A percentile compares a stretch with the other conserved stretches of the same genome.
Evolutionary conservation across 768 basidiomycete species (phyloP).

Genomic region (Mycena galopus): DNA sequence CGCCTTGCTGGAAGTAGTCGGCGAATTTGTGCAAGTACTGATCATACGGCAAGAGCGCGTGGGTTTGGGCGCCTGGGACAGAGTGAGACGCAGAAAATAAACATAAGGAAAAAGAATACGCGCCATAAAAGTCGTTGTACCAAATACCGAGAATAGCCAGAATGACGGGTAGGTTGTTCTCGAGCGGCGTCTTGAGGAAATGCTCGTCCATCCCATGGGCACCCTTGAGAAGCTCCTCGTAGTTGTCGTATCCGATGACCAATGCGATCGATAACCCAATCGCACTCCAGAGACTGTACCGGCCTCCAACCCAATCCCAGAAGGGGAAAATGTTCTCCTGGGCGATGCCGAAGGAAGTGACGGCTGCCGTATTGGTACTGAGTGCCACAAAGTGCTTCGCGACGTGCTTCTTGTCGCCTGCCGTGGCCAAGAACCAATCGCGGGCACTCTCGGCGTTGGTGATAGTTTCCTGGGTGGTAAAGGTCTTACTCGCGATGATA

Average conservation of each 20-base stretch:
- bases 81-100: constrained; percentile 6
- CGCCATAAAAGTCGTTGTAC: constrained; percentile 99
- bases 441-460: constrained; percentile 96
- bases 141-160: constrained; percentile 93
- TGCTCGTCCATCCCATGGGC: constrained; percentile 99
- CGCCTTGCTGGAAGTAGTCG: constrained; percentile 99
- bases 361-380: constrained; percentile 95
- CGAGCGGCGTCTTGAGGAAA: constrained; percentile 89
- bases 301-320: constrained; percentile 99
- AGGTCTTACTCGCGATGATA: constrained; percentile 99
- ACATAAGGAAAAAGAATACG: constrained; percentile 31
- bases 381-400: constrained; percentile 99
- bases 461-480: constrained; percentile 99
- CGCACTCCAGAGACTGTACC: constrained; percentile 98
- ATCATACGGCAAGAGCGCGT: constrained; percentile 96
- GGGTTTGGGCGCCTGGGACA: constrained; percentile 85
- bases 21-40: constrained; percentile 99
- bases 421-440: constrained; percentile 91
- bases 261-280: constrained; percentile 96
- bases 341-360: constrained; percentile 93
- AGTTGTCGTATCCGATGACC: constrained; percentile 94
- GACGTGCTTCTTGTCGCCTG: constrained; percentile 91
- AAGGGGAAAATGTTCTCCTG: constrained; percentile 98
- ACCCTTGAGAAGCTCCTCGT: constrained; percentile 88
- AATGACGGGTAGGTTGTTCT: constrained; percentile 93